Evolutionary conservation across 192 early-diverging fungal genomes (phyloP), one percentile per base, ranked within the genome.

Genomic region (Lunasporangiospora selenospora): DNA sequence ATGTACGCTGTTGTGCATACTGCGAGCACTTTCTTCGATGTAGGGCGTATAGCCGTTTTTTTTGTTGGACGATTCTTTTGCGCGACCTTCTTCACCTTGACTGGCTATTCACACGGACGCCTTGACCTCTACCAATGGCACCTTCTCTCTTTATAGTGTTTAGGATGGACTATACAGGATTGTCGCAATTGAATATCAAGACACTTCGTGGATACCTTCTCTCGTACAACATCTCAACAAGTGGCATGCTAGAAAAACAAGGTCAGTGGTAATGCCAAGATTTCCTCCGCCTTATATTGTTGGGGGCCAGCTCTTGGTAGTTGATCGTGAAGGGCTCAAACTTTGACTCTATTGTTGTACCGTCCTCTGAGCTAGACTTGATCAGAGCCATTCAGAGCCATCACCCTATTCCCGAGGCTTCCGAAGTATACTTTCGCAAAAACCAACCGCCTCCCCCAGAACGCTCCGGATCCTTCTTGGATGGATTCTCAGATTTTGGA

Each of bases 221-320:
- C 5, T 73, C 69, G 0, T 73, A 73, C 42, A 73, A 73, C 34
- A 53, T 73, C 23, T 47, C 69, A 46, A 73, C 69, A 10, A 59
- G 63, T 27, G 69, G 69, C 54, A 73, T 73, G 69, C 47, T 73
- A 19, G 69, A 73, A 37, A 73, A 73, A 32, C 69, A 62, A 58
- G 69, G 69, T 73, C 36, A 53, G 61, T 53, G n/a, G n/a, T n/a
- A n/a, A n/a, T n/a, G n/a, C n/a, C n/a, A n/a, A n/a, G n/a, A n/a
- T n/a, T n/a, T n/a, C n/a, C n/a, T n/a, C n/a, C n/a, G n/a, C n/a
- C n/a, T n/a, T n/a, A n/a, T n/a, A n/a, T n/a, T n/a, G n/a, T n/a
- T n/a, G n/a, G n/a, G n/a, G n/a, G n/a, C n/a, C n/a, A n/a, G n/a
- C n/a, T n/a, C n/a, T n/a, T n/a, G n/a, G n/a, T n/a, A n/a, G n/a